These are phyloP conservation scores for Phlegmacium glaucopus DNA, from an alignment of 768 basidiomycete genomes.

Conservation along the genomic window DNA sequence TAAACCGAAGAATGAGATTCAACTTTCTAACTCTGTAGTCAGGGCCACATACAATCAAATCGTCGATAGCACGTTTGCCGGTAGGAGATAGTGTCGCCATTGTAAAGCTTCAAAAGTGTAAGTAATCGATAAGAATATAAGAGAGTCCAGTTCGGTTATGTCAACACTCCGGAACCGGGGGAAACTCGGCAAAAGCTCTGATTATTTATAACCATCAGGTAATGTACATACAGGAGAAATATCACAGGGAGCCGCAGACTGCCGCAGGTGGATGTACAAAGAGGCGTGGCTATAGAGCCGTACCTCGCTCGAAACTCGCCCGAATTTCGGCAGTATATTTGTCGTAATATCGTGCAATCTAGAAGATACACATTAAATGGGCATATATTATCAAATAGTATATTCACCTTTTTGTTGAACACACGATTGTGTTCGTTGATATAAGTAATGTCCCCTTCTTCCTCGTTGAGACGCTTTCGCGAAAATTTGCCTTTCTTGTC, in stretches of 20 bases:
- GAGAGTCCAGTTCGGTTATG: background rate
- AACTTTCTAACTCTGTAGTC: too few species aligned
- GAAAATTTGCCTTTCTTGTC: conserved; percentile 91
- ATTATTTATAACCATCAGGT: too few species aligned
- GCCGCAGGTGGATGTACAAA: background rate
- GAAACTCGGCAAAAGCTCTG: background rate
- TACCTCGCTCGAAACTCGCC: conserved; percentile 96
- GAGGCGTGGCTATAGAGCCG: conserved; percentile 57
- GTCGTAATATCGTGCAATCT: conserved; percentile 96
- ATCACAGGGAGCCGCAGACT: too few species aligned
- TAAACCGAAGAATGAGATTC: too few species aligned
- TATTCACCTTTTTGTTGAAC: conserved; percentile 90
- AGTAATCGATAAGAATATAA: background rate
- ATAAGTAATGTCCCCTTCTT: conserved; percentile 95
- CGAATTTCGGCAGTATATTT: conserved; percentile 96
- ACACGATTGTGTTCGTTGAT: conserved; percentile 98
- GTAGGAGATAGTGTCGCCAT: background rate
- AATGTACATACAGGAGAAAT: too few species aligned
- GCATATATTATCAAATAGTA: background rate
- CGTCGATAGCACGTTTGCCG: background rate
- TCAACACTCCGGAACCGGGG: background rate
- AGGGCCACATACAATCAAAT: background rate
- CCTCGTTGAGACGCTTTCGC: conserved; percentile 85
- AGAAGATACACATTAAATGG: conserved; percentile 2
- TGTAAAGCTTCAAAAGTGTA: background rate